Evolutionary conservation across 768 basidiomycete genomes (phyloP).

Genomic region (Cantharellus anzutake): DNA sequence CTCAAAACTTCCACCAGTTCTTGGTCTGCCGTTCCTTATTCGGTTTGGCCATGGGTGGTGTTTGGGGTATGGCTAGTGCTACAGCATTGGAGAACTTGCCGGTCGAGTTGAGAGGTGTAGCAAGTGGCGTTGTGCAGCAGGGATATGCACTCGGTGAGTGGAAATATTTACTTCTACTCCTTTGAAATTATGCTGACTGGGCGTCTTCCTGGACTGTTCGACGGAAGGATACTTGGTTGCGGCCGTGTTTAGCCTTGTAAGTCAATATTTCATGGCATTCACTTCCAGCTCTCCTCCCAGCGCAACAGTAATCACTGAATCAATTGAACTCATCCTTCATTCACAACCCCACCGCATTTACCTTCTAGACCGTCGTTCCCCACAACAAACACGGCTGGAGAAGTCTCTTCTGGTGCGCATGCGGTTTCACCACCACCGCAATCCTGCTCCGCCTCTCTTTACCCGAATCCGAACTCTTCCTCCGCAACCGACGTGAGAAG

Average conservation of each 20-base stretch:
- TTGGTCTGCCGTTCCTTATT: slow-evolving; percentile 68
- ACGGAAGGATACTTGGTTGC: slow-evolving; percentile 47
- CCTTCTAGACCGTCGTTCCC: slow-evolving; percentile 17
- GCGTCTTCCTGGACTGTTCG: no score
- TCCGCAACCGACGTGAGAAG: slow-evolving; percentile 2
- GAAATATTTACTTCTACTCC: no score
- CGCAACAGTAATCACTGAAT: no score
- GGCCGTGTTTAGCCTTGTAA: slow-evolving; percentile 55
- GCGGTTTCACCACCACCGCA: slow-evolving; percentile 19
- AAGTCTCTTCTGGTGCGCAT: slow-evolving; percentile 21
- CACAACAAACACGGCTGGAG: slow-evolving; percentile 17
- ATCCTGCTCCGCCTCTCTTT: slow-evolving; percentile 21
- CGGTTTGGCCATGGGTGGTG: slow-evolving; percentile 60
- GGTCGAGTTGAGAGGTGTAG: slow-evolving; percentile 67
- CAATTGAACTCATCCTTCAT: no score
- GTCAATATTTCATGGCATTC: slow-evolving; percentile 14
- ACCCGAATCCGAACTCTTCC: slow-evolving; percentile 22
- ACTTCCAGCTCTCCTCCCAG: slow-evolving; percentile 12
- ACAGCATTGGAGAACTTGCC: slow-evolving; percentile 84
- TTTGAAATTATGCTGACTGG: no score
- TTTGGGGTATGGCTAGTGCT: slow-evolving; percentile 71
- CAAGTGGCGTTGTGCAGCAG: slow-evolving; percentile 70
- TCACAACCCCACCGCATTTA: no score
- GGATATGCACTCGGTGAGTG: slow-evolving; percentile 76
- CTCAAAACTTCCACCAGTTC: slow-evolving; percentile 57